Evolutionary conservation across 2,329 filamentous ascomycete genomes (phyloP).

Genomic region (Sporothrix curviconia): DNA sequence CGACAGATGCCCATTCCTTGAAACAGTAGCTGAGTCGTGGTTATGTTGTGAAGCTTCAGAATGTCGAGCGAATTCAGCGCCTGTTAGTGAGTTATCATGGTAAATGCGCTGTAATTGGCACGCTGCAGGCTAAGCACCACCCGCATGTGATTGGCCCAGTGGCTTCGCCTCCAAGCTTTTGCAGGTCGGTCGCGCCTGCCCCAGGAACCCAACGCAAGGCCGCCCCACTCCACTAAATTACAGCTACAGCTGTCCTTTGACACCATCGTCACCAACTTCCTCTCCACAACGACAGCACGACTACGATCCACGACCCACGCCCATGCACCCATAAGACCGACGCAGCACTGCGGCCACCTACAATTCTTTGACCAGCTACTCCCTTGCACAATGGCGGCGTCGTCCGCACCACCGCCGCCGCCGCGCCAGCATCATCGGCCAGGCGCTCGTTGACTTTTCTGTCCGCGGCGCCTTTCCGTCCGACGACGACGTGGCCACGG

Average conservation of each 20-base stretch:
- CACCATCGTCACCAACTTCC: background rate
- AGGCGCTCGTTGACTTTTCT: constrained; percentile 60
- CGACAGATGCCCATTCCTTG: too few relatives aligned
- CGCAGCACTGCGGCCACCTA: background rate
- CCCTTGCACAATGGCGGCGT: background rate
- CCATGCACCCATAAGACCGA: background rate
- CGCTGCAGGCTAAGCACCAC: background rate
- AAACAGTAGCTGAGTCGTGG: too few relatives aligned
- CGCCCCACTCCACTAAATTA: constrained; percentile 4
- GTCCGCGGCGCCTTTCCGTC: constrained; percentile 37
- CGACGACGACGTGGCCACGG: constrained; percentile 38
- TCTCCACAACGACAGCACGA: background rate
- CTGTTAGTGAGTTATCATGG: background rate
- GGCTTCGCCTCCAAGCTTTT: too few relatives aligned
- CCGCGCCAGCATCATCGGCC: constrained; percentile 30
- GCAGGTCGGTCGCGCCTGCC: background rate
- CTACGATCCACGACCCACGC: background rate
- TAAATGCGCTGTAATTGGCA: background rate
- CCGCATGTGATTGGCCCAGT: too few relatives aligned
- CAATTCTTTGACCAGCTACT: background rate
- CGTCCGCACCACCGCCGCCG: background rate
- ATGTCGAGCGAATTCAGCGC: background rate
- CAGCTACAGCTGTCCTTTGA: constrained; percentile 9
- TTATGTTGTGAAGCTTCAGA: background rate
- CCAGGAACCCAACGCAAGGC: too few relatives aligned